A percentile compares a stretch with the other conserved stretches of the same genome.
These are phyloP conservation scores for Crithidia expoeki DNA, from an alignment of 208 protist species.

Conservation along the genomic window DNA sequence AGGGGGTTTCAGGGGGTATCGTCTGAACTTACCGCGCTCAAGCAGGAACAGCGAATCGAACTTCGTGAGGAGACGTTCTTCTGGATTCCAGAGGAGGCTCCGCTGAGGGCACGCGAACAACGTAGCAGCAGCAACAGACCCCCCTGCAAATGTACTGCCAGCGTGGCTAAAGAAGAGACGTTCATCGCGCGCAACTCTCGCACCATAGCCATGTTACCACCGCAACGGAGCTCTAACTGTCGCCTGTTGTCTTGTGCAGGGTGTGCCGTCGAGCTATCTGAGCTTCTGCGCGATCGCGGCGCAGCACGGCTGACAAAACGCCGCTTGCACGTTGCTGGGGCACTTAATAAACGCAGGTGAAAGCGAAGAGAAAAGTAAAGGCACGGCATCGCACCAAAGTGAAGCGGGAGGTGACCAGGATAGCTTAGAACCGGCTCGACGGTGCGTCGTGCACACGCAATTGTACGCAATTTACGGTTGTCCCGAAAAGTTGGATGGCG, in stretches of 20 bases:
- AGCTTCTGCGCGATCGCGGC: constrained; percentile 11
- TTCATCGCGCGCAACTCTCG: constrained; percentile 12
- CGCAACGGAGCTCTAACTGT: constrained; percentile 1
- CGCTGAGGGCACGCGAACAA: background rate
- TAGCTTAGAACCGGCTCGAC: background rate
- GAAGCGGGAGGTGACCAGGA: background rate
- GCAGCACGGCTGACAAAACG: constrained; percentile 13
- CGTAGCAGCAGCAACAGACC: background rate
- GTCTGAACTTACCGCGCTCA: background rate
- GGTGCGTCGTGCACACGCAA: constrained; percentile 15
- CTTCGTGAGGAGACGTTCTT: background rate
- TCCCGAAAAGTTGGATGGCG: constrained; percentile 11
- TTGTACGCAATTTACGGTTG: constrained; percentile 14
- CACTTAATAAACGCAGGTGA: background rate
- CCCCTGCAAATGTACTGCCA: background rate
- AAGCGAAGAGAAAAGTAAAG: background rate
- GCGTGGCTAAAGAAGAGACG: background rate
- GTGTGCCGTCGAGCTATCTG: constrained; percentile 4
- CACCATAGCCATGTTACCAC: background rate
- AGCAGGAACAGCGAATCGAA: background rate
- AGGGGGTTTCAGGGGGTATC: background rate
- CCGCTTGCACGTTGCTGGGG: constrained; percentile 2
- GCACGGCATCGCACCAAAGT: background rate
- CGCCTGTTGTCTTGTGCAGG: constrained; percentile 10
- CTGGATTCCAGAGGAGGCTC: constrained; percentile 1